phyloP scores from a whole-genome alignment of 345 rosid species.

The Gossypium turneri region DNA sequence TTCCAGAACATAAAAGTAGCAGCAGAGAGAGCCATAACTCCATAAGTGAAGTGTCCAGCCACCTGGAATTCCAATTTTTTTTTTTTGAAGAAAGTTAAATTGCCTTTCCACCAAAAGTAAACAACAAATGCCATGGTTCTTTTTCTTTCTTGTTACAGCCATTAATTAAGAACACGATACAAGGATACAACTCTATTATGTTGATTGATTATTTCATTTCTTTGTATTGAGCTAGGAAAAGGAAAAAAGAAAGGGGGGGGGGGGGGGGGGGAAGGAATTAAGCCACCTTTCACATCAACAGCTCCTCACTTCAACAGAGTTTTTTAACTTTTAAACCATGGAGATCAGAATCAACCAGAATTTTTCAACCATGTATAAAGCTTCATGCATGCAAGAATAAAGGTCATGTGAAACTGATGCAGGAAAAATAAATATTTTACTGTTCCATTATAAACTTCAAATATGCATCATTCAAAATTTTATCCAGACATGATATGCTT shows the following conservation, averaged over 20 bases:
- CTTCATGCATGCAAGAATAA: neutral
- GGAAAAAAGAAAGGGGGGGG: neutral
- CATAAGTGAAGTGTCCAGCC: constrained; percentile 92
- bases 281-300: neutral
- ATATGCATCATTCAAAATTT: neutral
- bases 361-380: neutral
- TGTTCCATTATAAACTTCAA: neutral
- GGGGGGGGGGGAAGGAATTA: neutral
- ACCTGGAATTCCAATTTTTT: constrained; percentile 44
- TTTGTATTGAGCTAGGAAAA: neutral
- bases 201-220: neutral
- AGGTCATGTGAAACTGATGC: neutral
- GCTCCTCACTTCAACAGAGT: neutral
- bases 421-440: neutral
- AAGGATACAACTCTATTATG: neutral
- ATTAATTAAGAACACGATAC: neutral
- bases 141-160: neutral
- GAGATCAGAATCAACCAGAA: neutral
- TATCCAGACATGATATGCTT: neutral
- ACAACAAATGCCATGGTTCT: neutral
- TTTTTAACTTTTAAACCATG: neutral
- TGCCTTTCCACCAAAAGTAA: neutral
- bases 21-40: constrained; percentile 93
- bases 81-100: constrained; percentile 1
- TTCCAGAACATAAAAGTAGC: constrained; percentile 94